These are phyloP conservation scores for Aureobasidium leucospermi DNA, from an alignment of 2,329 filamentous ascomycete genomes.

Conservation along the genomic window DNA sequence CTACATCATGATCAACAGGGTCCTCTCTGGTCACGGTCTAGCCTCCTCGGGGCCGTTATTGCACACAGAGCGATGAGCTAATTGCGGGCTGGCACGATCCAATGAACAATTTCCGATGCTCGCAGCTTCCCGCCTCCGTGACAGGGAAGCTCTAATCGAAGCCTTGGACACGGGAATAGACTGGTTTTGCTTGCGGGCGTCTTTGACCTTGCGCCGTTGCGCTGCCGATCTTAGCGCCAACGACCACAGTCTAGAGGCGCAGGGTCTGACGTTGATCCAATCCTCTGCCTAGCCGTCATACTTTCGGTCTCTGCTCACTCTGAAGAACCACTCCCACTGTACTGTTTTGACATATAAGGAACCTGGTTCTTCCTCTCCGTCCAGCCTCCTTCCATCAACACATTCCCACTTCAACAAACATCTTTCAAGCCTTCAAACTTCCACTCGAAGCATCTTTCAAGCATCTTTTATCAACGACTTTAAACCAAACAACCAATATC, in stretches of 20 bases:
- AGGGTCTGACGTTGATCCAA: conserved; percentile 17
- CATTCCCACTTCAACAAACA: background rate
- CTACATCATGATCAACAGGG: conserved; percentile 11
- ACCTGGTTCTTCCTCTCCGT: background rate
- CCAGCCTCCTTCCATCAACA: background rate
- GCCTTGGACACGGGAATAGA: background rate
- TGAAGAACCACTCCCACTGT: background rate
- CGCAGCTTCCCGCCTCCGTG: conserved; percentile 2
- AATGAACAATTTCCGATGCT: conserved; percentile 5
- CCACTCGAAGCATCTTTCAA: background rate
- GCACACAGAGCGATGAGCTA: conserved; percentile 9
- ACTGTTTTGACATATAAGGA: conserved; percentile 8
- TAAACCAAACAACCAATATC: background rate
- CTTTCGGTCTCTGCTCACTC: background rate
- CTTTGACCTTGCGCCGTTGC: background rate
- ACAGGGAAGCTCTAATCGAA: background rate
- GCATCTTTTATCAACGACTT: background rate
- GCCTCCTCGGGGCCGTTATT: background rate
- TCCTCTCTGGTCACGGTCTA: conserved; percentile 2
- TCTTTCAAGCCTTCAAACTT: background rate
- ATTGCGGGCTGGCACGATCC: background rate
- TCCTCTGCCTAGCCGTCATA: conserved; percentile 2
- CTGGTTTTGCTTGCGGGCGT: background rate
- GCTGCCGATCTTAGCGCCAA: conserved; percentile 7
- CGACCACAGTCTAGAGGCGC: conserved; percentile 1